Percentiles rank a stretch among this genome's conserved stretches.
Conservation (phyloP, 148 eudicot species). For the Pouteria glomerata region DNA sequence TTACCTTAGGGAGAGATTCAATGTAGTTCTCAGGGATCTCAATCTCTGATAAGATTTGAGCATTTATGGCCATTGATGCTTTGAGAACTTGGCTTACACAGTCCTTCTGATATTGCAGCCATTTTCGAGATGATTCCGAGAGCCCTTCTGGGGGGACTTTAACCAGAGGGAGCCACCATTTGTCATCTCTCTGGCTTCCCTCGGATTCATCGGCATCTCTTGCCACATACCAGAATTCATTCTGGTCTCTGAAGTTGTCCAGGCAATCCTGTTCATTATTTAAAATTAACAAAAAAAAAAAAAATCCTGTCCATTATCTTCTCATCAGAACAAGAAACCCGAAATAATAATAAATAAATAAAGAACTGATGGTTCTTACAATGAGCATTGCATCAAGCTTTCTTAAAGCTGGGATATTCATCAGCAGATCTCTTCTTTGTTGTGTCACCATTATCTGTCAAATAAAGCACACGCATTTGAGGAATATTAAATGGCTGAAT, state of each 20-base stretch:
- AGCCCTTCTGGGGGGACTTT: constrained; percentile 69
- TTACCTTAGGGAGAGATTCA: constrained; percentile 86
- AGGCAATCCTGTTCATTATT: constrained; percentile 61
- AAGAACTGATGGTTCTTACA: constrained; percentile 35
- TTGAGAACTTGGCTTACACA: constrained; percentile 80
- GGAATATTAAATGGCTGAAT: neutral
- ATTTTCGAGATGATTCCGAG: constrained; percentile 54
- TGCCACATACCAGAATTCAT: constrained; percentile 61
- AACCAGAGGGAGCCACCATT: constrained; percentile 90
- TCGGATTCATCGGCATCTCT: constrained; percentile 57
- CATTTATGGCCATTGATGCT: constrained; percentile 94
- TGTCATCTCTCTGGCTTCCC: constrained; percentile 42
- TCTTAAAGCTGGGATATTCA: constrained; percentile 76
- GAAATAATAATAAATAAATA: neutral
- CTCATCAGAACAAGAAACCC: neutral
- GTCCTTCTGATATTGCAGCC: constrained; percentile 72
- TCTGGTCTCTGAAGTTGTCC: constrained; percentile 62
- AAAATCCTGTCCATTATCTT: constrained; percentile 43
- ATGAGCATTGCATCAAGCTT: constrained; percentile 85
- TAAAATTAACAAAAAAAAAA: too few species aligned
- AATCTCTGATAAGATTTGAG: constrained; percentile 79
- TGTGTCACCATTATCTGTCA: constrained; percentile 76
- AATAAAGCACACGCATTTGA: neutral
- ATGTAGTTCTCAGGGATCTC: constrained; percentile 76
- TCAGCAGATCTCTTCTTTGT: constrained; percentile 69